Conservation (phyloP, 352 stramenopile species). For the Globisporangium nodosum region DNA sequence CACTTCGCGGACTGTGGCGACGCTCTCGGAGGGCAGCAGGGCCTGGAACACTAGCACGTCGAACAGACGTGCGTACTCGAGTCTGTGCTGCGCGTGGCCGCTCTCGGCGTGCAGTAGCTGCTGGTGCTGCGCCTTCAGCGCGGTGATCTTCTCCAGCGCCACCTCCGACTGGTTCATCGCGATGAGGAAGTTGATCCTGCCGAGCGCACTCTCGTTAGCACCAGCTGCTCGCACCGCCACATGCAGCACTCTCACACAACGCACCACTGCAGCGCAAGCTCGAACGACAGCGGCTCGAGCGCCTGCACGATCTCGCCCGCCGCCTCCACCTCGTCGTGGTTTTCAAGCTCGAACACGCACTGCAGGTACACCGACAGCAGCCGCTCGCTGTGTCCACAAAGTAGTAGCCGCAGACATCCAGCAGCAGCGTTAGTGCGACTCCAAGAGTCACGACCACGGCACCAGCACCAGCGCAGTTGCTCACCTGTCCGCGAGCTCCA, state of each 20-base stretch:
- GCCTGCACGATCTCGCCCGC: constrained; percentile 28
- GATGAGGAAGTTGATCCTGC: constrained; percentile 55
- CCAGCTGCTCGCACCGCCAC: background rate
- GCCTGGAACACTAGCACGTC: constrained; percentile 48
- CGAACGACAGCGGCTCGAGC: constrained; percentile 37
- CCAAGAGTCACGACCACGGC: background rate
- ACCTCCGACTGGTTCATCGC: constrained; percentile 40
- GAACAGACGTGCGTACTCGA: constrained; percentile 23
- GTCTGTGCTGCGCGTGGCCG: background rate
- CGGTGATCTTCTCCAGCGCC: constrained; percentile 28
- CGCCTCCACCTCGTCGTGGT: constrained; percentile 50
- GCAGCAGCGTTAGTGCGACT: background rate
- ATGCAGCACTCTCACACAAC: background rate
- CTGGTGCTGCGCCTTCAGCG: constrained; percentile 8
- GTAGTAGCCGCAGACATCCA: too few species aligned
- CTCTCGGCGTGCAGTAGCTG: constrained; percentile 1
- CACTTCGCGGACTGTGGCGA: constrained; percentile 24
- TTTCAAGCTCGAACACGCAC: constrained; percentile 51
- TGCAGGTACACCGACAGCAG: constrained; percentile 65
- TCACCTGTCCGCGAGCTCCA: constrained; percentile 17
- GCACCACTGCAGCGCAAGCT: constrained; percentile 40
- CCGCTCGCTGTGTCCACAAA: constrained; percentile 29
- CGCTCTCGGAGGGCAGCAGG: constrained; percentile 34
- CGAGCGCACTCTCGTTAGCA: background rate
- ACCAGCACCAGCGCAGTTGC: background rate